Percentiles rank a stretch among this genome's conserved stretches.
Conservation (phyloP, 139 green algal species). For the Chlorella sp. region DNA sequence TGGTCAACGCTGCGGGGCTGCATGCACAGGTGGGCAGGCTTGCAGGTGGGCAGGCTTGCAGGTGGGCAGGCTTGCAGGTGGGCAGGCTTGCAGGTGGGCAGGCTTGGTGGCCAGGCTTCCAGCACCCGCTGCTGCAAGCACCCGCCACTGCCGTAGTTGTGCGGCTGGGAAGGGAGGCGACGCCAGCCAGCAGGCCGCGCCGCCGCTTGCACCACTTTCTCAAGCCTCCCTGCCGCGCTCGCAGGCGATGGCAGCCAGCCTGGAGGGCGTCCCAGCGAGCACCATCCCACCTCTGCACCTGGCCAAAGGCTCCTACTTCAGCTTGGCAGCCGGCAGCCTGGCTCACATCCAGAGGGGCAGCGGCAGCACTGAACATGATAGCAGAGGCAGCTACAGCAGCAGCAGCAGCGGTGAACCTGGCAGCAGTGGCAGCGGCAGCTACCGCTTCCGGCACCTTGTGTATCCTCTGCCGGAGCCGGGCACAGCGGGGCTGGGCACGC, state of each 20-base stretch:
- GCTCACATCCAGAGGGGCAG: background rate
- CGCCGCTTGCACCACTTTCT: no score
- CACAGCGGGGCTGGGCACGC: conserved; percentile 78
- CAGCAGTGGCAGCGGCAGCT: conserved; percentile 26
- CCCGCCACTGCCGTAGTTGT: no score
- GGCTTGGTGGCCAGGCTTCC: no score
- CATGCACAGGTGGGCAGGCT: conserved; percentile 23
- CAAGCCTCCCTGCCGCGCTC: background rate
- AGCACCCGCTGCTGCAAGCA: no score
- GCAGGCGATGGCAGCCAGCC: conserved; percentile 41
- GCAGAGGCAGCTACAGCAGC: background rate
- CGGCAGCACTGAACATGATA: no score
- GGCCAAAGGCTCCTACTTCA: conserved; percentile 73
- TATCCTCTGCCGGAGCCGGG: conserved; percentile 85
- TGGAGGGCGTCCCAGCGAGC: conserved; percentile 45
- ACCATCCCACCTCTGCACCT: conserved; percentile 62
- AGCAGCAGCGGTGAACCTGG: background rate
- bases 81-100: no score
- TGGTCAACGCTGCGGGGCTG: conserved; percentile 76
- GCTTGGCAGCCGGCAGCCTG: conserved; percentile 19
- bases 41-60: background rate
- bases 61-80: conserved; percentile 35
- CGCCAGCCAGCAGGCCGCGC: no score
- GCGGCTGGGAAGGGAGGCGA: no score
- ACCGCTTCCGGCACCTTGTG: conserved; percentile 78